phyloP scores from a whole-genome alignment of 257 asterid genomes.

The Forsythia suspensa region DNA sequence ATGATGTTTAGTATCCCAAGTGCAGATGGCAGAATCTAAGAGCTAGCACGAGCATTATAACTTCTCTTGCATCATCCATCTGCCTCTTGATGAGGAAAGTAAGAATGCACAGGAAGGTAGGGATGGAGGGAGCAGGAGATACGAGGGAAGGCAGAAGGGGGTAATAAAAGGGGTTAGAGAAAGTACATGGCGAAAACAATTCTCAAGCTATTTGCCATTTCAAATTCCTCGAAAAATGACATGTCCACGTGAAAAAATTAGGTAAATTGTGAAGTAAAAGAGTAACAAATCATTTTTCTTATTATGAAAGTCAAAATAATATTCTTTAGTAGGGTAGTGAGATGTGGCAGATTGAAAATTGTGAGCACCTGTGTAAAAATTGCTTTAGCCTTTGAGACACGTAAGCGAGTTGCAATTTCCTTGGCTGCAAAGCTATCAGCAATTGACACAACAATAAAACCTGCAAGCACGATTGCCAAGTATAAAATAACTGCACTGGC shows the following conservation, averaged over 20 bases:
- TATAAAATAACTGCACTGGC: conserved; percentile 75
- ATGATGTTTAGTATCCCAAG: not conserved
- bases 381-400: conserved; percentile 74
- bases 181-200: not conserved
- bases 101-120: not conserved
- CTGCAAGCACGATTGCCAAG: conserved; percentile 81
- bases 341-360: not conserved
- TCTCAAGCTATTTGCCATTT: not conserved
- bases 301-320: not conserved
- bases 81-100: not conserved
- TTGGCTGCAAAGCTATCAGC: conserved; percentile 95
- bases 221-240: not conserved
- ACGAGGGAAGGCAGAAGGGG: not conserved
- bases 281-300: not conserved
- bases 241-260: not conserved
- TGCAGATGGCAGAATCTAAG: not conserved
- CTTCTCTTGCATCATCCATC: not conserved
- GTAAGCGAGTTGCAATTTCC: conserved; percentile 82
- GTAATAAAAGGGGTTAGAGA: not conserved
- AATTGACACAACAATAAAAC: conserved; percentile 78
- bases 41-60: not conserved
- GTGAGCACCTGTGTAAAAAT: conserved; percentile 79
- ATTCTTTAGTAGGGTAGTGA: not conserved
- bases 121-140: not conserved
- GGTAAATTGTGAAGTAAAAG: not conserved